Percentiles rank a stretch among this genome's conserved stretches.
phyloP scores from a whole-genome alignment of 352 stramenopile species.

The Globisporangium ultimum region DNA sequence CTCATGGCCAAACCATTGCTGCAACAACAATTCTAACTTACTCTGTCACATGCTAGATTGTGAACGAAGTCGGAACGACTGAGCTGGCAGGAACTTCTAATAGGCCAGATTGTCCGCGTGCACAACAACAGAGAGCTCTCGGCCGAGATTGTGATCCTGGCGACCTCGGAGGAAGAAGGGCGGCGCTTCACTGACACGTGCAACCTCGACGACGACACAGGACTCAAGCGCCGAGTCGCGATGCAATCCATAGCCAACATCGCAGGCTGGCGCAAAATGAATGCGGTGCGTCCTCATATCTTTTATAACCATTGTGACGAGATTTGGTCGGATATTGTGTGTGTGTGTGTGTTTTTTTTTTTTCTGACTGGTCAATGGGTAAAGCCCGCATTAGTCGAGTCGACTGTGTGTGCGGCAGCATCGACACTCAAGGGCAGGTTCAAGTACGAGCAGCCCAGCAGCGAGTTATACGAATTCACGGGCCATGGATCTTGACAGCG shows the following conservation, averaged over 20 bases:
- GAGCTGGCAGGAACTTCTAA: slow-evolving; percentile 67
- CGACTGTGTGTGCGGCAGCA: slow-evolving; percentile 23
- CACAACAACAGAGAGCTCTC: slow-evolving; percentile 83
- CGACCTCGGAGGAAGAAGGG: slow-evolving; percentile 63
- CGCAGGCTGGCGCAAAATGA: slow-evolving; percentile 28
- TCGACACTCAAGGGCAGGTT: slow-evolving; percentile 34
- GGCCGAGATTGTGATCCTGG: slow-evolving; percentile 87
- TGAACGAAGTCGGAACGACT: slow-evolving; percentile 36
- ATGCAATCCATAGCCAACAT: slow-evolving; percentile 36
- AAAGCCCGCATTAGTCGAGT: slow-evolving; percentile 23
- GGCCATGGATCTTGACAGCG: slow-evolving; percentile 40
- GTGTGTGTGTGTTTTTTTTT: slow-evolving; percentile 1
- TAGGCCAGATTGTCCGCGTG: slow-evolving; percentile 76
- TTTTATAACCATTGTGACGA: too few relatives aligned
- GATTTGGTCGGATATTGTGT: background rate
- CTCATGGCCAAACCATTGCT: too few relatives aligned
- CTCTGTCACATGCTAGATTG: slow-evolving; percentile 25
- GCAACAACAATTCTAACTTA: background rate
- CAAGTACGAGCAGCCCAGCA: slow-evolving; percentile 81
- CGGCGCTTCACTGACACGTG: slow-evolving; percentile 83
- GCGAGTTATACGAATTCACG: slow-evolving; percentile 73
- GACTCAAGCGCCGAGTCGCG: slow-evolving; percentile 74
- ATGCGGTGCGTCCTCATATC: slow-evolving; percentile 7
- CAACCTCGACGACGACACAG: slow-evolving; percentile 87
- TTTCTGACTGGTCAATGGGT: background rate